A percentile compares a stretch with the other conserved stretches of the same genome.
Evolutionary conservation across 352 stramenopile genomes (phyloP).

Genomic region (Globisporangium iwayamae): DNA sequence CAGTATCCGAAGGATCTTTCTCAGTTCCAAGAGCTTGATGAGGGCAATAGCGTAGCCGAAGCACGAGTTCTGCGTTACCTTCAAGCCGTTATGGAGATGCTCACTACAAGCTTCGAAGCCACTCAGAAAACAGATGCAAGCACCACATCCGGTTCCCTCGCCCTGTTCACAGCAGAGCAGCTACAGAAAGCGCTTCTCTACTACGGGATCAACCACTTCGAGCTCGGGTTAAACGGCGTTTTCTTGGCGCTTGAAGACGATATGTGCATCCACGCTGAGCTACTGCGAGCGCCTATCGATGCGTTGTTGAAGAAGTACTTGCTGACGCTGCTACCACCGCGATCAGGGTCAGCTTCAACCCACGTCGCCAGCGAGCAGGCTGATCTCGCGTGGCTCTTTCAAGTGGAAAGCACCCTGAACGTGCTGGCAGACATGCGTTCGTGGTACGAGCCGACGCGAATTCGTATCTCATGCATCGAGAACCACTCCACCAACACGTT

Average conservation of each 20-base stretch:
- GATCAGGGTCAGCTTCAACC: not conserved
- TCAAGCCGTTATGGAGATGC: not conserved
- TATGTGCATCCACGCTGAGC: not conserved
- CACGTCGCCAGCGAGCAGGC: not conserved
- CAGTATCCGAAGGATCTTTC: not conserved
- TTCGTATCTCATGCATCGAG: slow-evolving; percentile 17
- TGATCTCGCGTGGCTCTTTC: slow-evolving; percentile 9
- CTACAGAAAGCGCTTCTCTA: slow-evolving; percentile 10
- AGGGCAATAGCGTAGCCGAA: not conserved
- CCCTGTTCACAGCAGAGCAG: slow-evolving; percentile 11
- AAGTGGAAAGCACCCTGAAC: slow-evolving; percentile 13
- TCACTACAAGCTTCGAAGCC: slow-evolving; percentile 6
- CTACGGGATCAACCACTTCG: slow-evolving; percentile 13
- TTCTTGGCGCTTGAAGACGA: slow-evolving; percentile 17
- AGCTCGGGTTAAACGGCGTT: slow-evolving; percentile 13
- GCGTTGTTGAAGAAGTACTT: not conserved
- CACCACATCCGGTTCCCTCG: not conserved
- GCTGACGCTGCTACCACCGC: not conserved
- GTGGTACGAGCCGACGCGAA: slow-evolving; percentile 15
- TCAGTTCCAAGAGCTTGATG: not conserved
- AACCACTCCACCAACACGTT: slow-evolving; percentile 5
- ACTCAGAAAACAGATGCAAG: not conserved
- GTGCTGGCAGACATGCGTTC: slow-evolving; percentile 17
- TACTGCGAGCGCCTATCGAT: not conserved
- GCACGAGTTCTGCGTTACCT: not conserved